A percentile compares a stretch with the other conserved stretches of the same genome.
Conservation (phyloP, 108 stramenopile genomes). For the Nitzschia palea region DNA sequence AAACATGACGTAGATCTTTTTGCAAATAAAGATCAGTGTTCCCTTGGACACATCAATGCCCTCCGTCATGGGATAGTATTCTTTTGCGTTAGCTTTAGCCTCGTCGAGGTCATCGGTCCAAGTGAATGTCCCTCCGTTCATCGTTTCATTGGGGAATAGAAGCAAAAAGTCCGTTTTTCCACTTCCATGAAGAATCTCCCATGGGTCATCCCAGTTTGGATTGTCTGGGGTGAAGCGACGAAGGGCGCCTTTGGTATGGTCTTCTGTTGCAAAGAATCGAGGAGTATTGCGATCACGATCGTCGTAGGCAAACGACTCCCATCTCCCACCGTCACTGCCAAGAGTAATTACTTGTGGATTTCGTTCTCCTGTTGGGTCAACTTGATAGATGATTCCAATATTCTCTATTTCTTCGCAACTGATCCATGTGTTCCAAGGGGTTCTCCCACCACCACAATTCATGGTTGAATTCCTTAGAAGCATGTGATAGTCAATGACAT, state of each 20-base stretch:
- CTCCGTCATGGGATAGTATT: constrained; percentile 39
- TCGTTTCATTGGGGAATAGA: constrained; percentile 23
- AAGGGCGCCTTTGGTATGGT: constrained; percentile 38
- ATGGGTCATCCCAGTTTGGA: constrained; percentile 18
- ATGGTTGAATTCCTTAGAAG: constrained; percentile 33
- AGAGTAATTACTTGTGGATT: constrained; percentile 37
- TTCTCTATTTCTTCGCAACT: constrained; percentile 56
- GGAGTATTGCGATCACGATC: constrained; percentile 35
- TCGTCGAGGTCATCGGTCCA: constrained; percentile 28
- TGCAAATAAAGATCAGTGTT: constrained; percentile 42
- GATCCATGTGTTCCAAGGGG: constrained; percentile 56
- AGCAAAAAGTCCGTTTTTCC: constrained; percentile 42
- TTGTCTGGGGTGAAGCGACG: constrained; percentile 41
- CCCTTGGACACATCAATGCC: constrained; percentile 36
- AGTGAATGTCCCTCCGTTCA: constrained; percentile 30
- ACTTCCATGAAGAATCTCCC: constrained; percentile 45
- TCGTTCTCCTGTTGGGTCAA: constrained; percentile 60
- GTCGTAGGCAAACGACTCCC: constrained; percentile 59
- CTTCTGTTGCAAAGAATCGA: constrained; percentile 54
- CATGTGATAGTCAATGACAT: constrained; percentile 35
- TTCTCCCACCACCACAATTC: constrained; percentile 56
- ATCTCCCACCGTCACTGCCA: constrained; percentile 48
- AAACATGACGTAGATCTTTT: constrained; percentile 31
- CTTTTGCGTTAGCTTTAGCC: constrained; percentile 28
- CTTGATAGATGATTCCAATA: constrained; percentile 51